These are phyloP conservation scores for Candida endomychidarum DNA, from an alignment of 805 yeast species.

Conservation along the genomic window DNA sequence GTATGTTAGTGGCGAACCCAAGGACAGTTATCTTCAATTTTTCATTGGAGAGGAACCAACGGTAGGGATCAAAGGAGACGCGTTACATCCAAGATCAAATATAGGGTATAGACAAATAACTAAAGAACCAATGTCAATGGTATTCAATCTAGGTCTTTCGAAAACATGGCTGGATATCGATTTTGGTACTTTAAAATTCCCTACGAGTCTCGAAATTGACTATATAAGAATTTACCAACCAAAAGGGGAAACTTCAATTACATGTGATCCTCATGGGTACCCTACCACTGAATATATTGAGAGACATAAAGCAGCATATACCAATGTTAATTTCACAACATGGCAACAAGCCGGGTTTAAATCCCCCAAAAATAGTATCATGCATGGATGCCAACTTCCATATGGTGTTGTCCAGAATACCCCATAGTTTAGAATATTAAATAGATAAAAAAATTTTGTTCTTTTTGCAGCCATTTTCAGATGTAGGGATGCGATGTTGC, in stretches of 20 bases:
- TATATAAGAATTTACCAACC: slow-evolving; percentile 45
- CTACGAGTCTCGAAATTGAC: slow-evolving; percentile 37
- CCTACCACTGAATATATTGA: slow-evolving; percentile 40
- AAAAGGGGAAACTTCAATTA: slow-evolving; percentile 22
- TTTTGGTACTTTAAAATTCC: slow-evolving; percentile 34
- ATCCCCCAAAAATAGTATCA: slow-evolving; percentile 61
- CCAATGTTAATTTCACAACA: slow-evolving; percentile 33
- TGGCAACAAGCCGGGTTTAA: slow-evolving; percentile 45
- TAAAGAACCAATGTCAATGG: slow-evolving; percentile 39
- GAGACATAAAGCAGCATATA: slow-evolving; percentile 31
- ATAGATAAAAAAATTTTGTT: too few relatives aligned
- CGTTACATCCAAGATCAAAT: slow-evolving; percentile 37
- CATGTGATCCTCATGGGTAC: slow-evolving; percentile 39
- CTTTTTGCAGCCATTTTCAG: slow-evolving; percentile 1
- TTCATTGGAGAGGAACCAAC: slow-evolving; percentile 29
- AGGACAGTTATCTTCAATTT: slow-evolving; percentile 36
- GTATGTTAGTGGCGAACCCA: slow-evolving; percentile 25
- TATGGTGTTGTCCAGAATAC: slow-evolving; percentile 3
- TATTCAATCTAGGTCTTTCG: slow-evolving; percentile 42
- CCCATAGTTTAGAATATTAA: neutral
- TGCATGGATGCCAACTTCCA: slow-evolving; percentile 40
- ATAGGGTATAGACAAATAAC: slow-evolving; percentile 36
- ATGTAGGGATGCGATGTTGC: neutral
- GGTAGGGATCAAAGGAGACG: slow-evolving; percentile 28
- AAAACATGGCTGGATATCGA: slow-evolving; percentile 42